Evolutionary conservation across 2,329 filamentous ascomycete genomes (phyloP).

Genomic region (Botryotinia convoluta): DNA sequence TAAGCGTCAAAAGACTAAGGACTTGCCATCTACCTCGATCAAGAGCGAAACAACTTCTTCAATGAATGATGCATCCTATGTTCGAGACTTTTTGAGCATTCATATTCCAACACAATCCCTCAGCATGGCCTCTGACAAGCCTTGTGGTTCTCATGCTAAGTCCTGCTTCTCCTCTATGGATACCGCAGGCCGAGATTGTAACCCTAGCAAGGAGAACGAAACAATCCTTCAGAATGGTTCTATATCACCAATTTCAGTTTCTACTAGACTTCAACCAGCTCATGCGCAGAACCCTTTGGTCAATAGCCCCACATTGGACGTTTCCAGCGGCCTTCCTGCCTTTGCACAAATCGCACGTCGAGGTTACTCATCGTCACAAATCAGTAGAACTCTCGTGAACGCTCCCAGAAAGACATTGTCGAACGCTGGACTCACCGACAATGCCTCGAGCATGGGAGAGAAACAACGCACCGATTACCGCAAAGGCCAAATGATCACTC

Average conservation of each 20-base stretch:
- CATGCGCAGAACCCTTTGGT: background rate
- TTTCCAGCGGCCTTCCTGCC: background rate
- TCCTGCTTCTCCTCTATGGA: too few species aligned
- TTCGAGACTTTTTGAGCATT: background rate
- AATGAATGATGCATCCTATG: background rate
- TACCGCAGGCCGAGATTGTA: background rate
- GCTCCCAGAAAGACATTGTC: background rate
- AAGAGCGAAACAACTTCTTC: background rate
- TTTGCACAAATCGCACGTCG: background rate
- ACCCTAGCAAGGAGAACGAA: too few species aligned
- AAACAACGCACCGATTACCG: background rate
- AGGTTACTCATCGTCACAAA: background rate
- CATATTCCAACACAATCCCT: background rate
- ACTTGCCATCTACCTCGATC: background rate
- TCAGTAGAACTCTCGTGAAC: background rate
- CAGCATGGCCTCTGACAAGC: background rate
- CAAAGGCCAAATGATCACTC: background rate
- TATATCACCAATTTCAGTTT: background rate
- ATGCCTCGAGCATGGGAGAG: background rate
- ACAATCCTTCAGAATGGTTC: background rate
- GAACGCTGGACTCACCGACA: background rate
- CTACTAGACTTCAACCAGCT: background rate
- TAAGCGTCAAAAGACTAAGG: conserved; percentile 1
- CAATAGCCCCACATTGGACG: background rate
- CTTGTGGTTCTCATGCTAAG: background rate